These are phyloP conservation scores for Astrothelium subdiscretum DNA, from an alignment of 495 filamentous ascomycete genomes.

Conservation along the genomic window DNA sequence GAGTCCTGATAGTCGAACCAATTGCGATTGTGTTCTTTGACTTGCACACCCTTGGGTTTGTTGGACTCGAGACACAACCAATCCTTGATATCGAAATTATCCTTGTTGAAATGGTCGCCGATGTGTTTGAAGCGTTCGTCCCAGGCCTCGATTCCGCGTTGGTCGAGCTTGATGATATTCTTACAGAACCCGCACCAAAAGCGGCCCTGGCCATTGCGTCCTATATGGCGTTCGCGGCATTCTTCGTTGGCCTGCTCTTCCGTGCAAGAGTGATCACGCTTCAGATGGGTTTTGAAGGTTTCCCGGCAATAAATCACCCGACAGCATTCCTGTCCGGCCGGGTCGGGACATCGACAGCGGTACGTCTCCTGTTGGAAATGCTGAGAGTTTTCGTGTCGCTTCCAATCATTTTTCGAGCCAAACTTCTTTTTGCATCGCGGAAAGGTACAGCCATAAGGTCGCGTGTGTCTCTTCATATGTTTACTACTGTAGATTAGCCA, in stretches of 20 bases:
- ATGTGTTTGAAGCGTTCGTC: conserved; percentile 82
- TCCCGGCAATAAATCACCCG: conserved; percentile 52
- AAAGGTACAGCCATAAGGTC: conserved; percentile 83
- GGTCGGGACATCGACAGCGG: conserved; percentile 48
- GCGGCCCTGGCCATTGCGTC: conserved; percentile 51
- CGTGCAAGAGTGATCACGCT: conserved; percentile 38
- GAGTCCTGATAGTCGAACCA: not conserved
- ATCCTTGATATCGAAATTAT: conserved; percentile 36
- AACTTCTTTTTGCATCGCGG: conserved; percentile 62
- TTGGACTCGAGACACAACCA: conserved; percentile 33
- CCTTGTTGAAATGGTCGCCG: conserved; percentile 58
- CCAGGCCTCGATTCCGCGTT: conserved; percentile 46
- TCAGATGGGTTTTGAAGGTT: conserved; percentile 48
- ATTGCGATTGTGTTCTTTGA: not conserved
- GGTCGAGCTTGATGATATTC: conserved; percentile 43
- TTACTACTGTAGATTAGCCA: conserved; percentile 45
- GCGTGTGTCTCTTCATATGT: conserved; percentile 75
- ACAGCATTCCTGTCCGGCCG: conserved; percentile 34
- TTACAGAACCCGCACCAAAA: conserved; percentile 92
- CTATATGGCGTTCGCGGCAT: conserved; percentile 46
- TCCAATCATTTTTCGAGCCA: conserved; percentile 94
- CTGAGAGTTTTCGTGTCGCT: conserved; percentile 83
- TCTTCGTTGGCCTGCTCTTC: conserved; percentile 36
- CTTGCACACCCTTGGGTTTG: conserved; percentile 18
- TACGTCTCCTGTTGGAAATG: conserved; percentile 67